Evolutionary conservation across 331 rosid species (phyloP).

Genomic region (Telfairia occidentalis): DNA sequence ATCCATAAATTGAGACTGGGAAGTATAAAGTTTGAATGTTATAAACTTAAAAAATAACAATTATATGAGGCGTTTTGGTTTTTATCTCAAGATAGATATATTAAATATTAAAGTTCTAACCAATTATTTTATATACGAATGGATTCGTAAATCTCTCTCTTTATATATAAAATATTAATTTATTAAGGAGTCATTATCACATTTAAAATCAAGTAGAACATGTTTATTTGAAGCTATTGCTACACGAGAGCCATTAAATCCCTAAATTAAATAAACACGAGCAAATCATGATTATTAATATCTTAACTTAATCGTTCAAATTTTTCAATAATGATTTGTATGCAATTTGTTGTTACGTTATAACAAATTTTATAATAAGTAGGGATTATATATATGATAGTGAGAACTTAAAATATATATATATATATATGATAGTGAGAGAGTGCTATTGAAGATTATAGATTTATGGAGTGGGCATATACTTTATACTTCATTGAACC

Average conservation of each 20-base stretch:
- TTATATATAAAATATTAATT: neutral
- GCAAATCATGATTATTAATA: neutral
- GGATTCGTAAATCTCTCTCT: neutral
- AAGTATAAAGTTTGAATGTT: too few relatives aligned
- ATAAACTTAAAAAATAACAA: too few relatives aligned
- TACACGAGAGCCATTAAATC: neutral
- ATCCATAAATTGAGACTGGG: too few relatives aligned
- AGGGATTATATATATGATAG: neutral
- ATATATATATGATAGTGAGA: too few relatives aligned
- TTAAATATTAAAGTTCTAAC: too few relatives aligned
- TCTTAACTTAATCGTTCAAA: neutral
- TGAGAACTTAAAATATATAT: too few relatives aligned
- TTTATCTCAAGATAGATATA: too few relatives aligned
- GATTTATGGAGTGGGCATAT: neutral
- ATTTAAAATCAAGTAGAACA: neutral
- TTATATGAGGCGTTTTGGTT: too few relatives aligned
- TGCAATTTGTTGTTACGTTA: neutral
- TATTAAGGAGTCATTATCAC: neutral
- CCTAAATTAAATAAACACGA: neutral
- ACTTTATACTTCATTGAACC: neutral
- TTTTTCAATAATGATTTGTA: neutral
- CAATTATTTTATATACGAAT: neutral
- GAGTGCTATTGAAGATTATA: neutral
- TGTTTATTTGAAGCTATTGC: neutral
- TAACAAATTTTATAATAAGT: neutral